A percentile compares a stretch with the other conserved stretches of the same genome.
Evolutionary conservation across 352 stramenopile species (phyloP).

Genomic region (Aphanomyces stellatus): DNA sequence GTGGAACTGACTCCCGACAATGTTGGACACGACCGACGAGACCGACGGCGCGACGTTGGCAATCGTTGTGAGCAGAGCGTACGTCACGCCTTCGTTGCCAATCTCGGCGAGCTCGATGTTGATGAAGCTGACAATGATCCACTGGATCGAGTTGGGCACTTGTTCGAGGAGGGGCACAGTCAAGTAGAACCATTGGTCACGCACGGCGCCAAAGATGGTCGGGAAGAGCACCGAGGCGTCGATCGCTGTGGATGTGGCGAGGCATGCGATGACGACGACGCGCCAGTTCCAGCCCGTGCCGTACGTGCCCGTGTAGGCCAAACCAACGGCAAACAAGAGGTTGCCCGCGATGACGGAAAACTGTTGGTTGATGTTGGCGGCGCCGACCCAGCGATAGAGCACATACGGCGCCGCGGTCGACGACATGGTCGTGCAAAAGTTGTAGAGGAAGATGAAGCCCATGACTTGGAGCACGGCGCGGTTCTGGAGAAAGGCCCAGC

Average conservation of each 20-base stretch:
- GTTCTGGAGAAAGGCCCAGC: conserved; percentile 30
- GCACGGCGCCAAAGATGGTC: conserved; percentile 37
- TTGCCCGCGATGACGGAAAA: conserved; percentile 23
- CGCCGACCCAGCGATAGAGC: background rate
- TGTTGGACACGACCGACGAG: background rate
- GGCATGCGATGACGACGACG: conserved; percentile 30
- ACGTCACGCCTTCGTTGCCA: conserved; percentile 46
- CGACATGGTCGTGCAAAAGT: background rate
- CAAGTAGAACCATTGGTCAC: conserved; percentile 57
- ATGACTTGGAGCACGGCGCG: background rate
- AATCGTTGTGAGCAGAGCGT: conserved; percentile 28
- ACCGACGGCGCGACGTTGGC: background rate
- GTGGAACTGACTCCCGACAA: background rate
- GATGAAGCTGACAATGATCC: conserved; percentile 46
- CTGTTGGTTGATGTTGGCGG: background rate
- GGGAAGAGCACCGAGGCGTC: conserved; percentile 34
- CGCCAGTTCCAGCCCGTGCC: conserved; percentile 46
- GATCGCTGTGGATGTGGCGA: conserved; percentile 2
- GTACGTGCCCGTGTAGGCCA: conserved; percentile 40
- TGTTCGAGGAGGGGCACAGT: conserved; percentile 35
- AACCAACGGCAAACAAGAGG: conserved; percentile 25
- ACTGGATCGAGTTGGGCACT: conserved; percentile 37
- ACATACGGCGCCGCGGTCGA: conserved; percentile 3
- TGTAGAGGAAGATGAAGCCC: conserved; percentile 5
- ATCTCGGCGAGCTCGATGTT: conserved; percentile 46